phyloP scores from a whole-genome alignment of 805 yeast species.

The Lipomyces yamadae region DNA sequence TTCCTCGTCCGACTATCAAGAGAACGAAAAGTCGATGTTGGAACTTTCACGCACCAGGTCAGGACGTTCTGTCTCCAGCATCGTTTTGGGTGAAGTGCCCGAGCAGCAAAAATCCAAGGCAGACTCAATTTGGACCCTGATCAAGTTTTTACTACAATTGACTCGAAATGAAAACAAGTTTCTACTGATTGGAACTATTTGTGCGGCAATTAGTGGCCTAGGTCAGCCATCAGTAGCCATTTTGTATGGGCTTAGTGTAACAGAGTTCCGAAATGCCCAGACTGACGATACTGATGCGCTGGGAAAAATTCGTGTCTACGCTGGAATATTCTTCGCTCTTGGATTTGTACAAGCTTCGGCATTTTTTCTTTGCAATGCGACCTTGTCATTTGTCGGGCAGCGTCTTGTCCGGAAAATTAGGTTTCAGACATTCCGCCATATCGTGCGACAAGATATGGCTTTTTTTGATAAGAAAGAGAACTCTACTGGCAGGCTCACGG shows the following conservation, averaged over 20 bases:
- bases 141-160: conserved; percentile 18
- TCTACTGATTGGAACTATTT: conserved; percentile 17
- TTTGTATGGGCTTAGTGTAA: conserved; percentile 20
- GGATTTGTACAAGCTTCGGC: conserved; percentile 11
- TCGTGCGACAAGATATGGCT: conserved; percentile 47
- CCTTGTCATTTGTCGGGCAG: conserved; percentile 40
- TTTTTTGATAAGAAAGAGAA: conserved; percentile 48
- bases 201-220: conserved; percentile 21
- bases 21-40: background rate
- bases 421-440: conserved; percentile 43
- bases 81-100: conserved; percentile 2
- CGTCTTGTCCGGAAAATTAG: conserved; percentile 47
- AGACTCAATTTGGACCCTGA: conserved; percentile 16
- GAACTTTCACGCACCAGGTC: conserved; percentile 17
- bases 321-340: conserved; percentile 26
- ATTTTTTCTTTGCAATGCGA: conserved; percentile 11
- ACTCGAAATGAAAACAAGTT: conserved; percentile 12
- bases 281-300: conserved; percentile 18
- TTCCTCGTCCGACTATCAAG: conserved; percentile 14
- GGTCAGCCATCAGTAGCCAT: conserved; percentile 21
- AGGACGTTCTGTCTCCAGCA: conserved; percentile 15
- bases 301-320: conserved; percentile 42
- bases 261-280: conserved; percentile 17
- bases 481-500: conserved; percentile 48
- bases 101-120: background rate